Conservation (phyloP, 148 eudicot genomes). For the Rhododendron kiyosumense region DNA sequence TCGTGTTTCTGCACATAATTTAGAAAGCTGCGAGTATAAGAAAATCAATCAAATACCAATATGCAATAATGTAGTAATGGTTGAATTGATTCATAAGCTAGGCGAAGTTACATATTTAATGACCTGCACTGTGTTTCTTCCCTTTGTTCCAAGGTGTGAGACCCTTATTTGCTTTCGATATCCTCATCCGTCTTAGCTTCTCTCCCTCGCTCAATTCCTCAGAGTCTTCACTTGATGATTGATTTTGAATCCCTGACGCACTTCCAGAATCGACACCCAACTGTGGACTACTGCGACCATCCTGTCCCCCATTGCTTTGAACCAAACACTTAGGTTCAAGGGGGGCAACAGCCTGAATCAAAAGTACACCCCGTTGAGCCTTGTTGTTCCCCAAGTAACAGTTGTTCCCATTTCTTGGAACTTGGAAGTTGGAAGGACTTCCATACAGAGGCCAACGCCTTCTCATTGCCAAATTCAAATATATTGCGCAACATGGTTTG, state of each 20-base stretch:
- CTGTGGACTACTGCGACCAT: conserved; percentile 15
- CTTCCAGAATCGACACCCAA: conserved; percentile 19
- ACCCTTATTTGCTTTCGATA: conserved; percentile 90
- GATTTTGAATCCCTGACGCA: conserved; percentile 13
- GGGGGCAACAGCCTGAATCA: conserved; percentile 61
- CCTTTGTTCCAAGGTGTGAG: conserved; percentile 93
- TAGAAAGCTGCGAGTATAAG: not conserved
- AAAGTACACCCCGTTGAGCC: conserved; percentile 24
- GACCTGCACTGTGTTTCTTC: conserved; percentile 88
- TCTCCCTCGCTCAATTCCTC: conserved; percentile 62
- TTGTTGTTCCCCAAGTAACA: conserved; percentile 19
- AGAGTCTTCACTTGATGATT: conserved; percentile 35
- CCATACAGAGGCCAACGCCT: conserved; percentile 35
- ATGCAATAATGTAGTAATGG: conserved; percentile 2
- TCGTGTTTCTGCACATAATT: conserved; percentile 60
- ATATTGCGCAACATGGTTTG: conserved; percentile 26
- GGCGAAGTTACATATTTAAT: not conserved
- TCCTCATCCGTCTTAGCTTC: conserved; percentile 71
- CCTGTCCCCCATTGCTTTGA: conserved; percentile 23
- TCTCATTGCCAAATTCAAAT: conserved; percentile 31
- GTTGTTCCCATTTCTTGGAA: conserved; percentile 21
- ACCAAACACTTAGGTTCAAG: conserved; percentile 40
- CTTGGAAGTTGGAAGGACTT: conserved; percentile 35
- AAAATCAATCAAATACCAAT: not conserved
- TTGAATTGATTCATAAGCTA: not conserved